Evolutionary conservation across 2,329 filamentous ascomycete species (phyloP).

Genomic region (Pestalotiopsis sp.): DNA sequence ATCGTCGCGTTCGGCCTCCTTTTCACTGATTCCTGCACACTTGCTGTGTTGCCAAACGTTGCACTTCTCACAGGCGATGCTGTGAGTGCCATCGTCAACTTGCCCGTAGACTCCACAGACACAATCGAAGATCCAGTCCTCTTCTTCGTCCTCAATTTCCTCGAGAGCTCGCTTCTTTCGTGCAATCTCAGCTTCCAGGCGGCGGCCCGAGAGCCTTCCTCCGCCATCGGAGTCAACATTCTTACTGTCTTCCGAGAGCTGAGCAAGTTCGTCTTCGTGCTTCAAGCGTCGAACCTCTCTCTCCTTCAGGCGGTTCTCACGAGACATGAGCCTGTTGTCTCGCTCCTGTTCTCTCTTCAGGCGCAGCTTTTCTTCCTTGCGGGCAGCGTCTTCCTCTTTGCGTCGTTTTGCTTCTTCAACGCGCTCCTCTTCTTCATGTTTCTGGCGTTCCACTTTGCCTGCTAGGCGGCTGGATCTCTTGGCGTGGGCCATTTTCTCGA

Average conservation of each 20-base stretch:
- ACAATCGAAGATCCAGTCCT: constrained; percentile 94
- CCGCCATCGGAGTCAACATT: constrained; percentile 43
- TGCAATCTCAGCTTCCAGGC: constrained; percentile 81
- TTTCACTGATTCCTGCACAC: constrained; percentile 79
- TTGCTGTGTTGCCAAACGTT: constrained; percentile 97
- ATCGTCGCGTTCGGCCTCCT: constrained; percentile 79
- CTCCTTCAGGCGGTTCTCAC: constrained; percentile 84
- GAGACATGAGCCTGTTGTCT: constrained; percentile 77
- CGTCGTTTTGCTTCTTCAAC: constrained; percentile 71
- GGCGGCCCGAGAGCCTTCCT: constrained; percentile 73
- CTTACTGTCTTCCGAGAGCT: constrained; percentile 76
- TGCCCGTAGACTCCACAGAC: constrained; percentile 88
- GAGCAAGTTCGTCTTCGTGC: constrained; percentile 81
- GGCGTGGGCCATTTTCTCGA: constrained; percentile 88
- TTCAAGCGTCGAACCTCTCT: constrained; percentile 81
- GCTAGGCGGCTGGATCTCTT: constrained; percentile 93
- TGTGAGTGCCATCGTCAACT: constrained; percentile 92
- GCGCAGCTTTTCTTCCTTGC: constrained; percentile 66
- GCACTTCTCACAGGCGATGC: constrained; percentile 90
- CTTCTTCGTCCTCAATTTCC: constrained; percentile 69
- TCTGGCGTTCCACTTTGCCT: constrained; percentile 76
- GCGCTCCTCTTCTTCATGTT: constrained; percentile 69
- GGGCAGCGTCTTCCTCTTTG: constrained; percentile 65
- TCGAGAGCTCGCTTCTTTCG: constrained; percentile 76
- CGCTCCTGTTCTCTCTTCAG: constrained; percentile 70